These are phyloP conservation scores for Lactifluus echinatus DNA, from an alignment of 768 basidiomycete species.

Conservation along the genomic window DNA sequence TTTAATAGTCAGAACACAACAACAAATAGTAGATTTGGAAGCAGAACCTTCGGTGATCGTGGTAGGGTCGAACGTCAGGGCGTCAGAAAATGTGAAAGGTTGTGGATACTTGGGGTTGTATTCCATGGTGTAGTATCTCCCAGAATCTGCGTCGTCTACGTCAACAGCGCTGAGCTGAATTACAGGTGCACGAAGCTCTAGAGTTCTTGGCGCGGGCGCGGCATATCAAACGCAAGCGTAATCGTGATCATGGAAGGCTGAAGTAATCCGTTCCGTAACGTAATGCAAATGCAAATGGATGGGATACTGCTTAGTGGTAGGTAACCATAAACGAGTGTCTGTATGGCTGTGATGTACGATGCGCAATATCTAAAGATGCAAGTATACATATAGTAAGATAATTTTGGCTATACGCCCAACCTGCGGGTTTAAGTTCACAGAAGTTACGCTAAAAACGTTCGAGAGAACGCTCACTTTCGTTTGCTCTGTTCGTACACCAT, in stretches of 20 bases:
- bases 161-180: not conserved
- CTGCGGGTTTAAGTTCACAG: not conserved
- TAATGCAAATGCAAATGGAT: not conserved
- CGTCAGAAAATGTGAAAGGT: constrained; percentile 66
- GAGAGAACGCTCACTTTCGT: constrained; percentile 45
- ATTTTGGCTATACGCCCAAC: constrained; percentile 13
- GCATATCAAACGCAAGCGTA: not conserved
- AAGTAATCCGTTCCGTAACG: not conserved
- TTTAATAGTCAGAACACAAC: no score
- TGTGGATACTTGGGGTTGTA: constrained; percentile 60
- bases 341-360: not conserved
- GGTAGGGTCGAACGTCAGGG: constrained; percentile 51
- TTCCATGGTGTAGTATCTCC: constrained; percentile 38
- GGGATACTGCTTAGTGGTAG: not conserved
- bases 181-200: not conserved
- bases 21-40: not conserved
- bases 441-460: not conserved
- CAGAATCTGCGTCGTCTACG: not conserved
- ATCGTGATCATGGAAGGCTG: not conserved
- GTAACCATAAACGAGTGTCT: constrained; percentile 2
- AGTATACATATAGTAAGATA: constrained; percentile 6
- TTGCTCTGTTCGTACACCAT: constrained; percentile 88
- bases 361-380: not conserved
- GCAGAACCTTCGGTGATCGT: constrained; percentile 61
- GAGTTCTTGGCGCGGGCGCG: not conserved